A percentile compares a stretch with the other conserved stretches of the same genome.
These are phyloP conservation scores for Rehmannia glutinosa DNA, from an alignment of 257 asterid species.

Conservation along the genomic window DNA sequence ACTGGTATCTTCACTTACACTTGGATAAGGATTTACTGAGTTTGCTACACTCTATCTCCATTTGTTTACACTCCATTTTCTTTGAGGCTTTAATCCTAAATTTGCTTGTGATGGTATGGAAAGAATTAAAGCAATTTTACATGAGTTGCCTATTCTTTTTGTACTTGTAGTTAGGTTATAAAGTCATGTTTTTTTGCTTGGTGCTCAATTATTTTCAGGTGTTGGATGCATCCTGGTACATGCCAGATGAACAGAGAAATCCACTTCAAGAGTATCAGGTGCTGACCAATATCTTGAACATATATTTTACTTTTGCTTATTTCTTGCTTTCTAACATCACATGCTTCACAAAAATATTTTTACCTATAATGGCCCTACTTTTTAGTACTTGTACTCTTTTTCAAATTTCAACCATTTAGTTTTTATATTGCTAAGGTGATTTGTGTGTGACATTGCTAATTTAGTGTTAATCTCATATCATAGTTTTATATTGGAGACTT, in stretches of 20 bases:
- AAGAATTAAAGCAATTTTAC: neutral
- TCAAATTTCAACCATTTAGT: constrained; percentile 15
- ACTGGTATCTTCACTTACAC: neutral
- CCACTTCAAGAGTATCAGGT: constrained; percentile 93
- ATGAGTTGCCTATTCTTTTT: neutral
- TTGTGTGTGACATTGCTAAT: neutral
- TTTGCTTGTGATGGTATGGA: neutral
- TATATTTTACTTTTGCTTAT: neutral
- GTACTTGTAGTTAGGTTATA: neutral
- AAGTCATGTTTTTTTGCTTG: neutral
- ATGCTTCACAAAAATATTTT: neutral
- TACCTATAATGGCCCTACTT: neutral
- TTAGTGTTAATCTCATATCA: neutral
- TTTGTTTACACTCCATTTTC: neutral
- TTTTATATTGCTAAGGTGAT: constrained; percentile 44
- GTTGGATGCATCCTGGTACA: constrained; percentile 90
- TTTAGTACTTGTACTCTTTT: neutral
- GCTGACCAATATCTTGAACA: neutral
- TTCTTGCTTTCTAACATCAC: neutral
- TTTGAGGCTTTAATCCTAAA: neutral
- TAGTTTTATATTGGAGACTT: neutral
- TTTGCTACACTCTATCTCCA: neutral
- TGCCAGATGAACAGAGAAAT: constrained; percentile 88
- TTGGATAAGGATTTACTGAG: neutral
- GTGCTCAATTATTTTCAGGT: constrained; percentile 34